These are phyloP conservation scores for Thraustochytrium striatum DNA, from an alignment of 352 stramenopile species.

Conservation along the genomic window DNA sequence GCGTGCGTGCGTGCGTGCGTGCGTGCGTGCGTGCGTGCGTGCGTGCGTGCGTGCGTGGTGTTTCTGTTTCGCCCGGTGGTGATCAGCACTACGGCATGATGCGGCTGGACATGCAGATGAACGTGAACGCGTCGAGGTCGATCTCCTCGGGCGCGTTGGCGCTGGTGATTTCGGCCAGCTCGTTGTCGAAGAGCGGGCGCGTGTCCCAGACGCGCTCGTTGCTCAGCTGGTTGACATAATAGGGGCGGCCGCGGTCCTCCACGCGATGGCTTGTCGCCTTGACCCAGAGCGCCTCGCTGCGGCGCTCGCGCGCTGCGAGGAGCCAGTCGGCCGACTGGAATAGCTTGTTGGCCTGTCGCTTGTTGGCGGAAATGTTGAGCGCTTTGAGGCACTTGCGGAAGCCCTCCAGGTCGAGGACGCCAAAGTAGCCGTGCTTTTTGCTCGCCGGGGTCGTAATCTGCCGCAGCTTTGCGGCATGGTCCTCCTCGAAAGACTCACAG, in stretches of 20 bases:
- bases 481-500: neutral
- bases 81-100: no score
- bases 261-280: neutral
- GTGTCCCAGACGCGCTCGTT: constrained; percentile 42
- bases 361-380: neutral
- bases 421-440: neutral
- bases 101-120: neutral
- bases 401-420: neutral
- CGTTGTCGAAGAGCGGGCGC: constrained; percentile 24
- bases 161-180: constrained; percentile 23
- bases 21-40: no score
- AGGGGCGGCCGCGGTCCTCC: constrained; percentile 4
- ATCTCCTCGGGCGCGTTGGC: neutral
- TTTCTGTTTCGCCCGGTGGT: no score
- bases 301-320: neutral
- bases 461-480: neutral
- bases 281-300: constrained; percentile 21
- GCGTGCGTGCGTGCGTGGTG: no score
- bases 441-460: neutral
- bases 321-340: neutral
- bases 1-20: no score
- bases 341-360: neutral
- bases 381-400: neutral
- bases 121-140: neutral
- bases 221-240: constrained; percentile 35